These are phyloP conservation scores for Trametes polyzona DNA, from an alignment of 1,284 basidiomycete genomes.

Conservation along the genomic window DNA sequence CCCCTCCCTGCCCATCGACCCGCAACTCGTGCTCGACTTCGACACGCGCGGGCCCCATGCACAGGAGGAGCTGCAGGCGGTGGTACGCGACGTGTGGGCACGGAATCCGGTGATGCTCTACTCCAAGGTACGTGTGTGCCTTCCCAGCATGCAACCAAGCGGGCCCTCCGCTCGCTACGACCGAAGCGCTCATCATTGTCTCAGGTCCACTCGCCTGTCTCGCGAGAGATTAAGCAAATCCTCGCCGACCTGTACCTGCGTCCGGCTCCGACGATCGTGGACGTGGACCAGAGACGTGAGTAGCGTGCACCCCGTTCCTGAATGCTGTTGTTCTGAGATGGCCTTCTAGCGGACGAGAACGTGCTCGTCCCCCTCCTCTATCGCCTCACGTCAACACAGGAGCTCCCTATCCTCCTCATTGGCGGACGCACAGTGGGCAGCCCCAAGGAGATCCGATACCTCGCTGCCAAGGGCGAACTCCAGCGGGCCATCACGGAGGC, in stretches of 20 bases:
- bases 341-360: slow-evolving; percentile 45
- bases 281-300: slow-evolving; percentile 72
- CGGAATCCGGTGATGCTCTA: slow-evolving; percentile 81
- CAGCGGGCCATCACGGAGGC: slow-evolving; percentile 53
- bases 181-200: not conserved
- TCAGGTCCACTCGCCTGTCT: slow-evolving; percentile 63
- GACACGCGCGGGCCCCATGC: slow-evolving; percentile 61
- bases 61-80: slow-evolving; percentile 40
- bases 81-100: slow-evolving; percentile 56
- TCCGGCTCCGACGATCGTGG: slow-evolving; percentile 73
- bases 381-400: slow-evolving; percentile 56
- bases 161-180: not conserved
- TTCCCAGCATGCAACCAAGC: not conserved
- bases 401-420: slow-evolving; percentile 74
- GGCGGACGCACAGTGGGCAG: slow-evolving; percentile 62
- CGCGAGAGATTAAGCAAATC: slow-evolving; percentile 70
- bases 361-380: slow-evolving; percentile 51
- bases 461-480: slow-evolving; percentile 57
- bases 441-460: slow-evolving; percentile 56
- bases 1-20: slow-evolving; percentile 70
- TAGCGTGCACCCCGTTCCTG: not conserved
- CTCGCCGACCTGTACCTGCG: slow-evolving; percentile 62
- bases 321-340: slow-evolving; percentile 3
- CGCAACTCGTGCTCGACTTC: slow-evolving; percentile 82
- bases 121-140: slow-evolving; percentile 63